phyloP scores from a whole-genome alignment of 2,329 filamentous ascomycete species.

The Stromatinia cepivora region DNA sequence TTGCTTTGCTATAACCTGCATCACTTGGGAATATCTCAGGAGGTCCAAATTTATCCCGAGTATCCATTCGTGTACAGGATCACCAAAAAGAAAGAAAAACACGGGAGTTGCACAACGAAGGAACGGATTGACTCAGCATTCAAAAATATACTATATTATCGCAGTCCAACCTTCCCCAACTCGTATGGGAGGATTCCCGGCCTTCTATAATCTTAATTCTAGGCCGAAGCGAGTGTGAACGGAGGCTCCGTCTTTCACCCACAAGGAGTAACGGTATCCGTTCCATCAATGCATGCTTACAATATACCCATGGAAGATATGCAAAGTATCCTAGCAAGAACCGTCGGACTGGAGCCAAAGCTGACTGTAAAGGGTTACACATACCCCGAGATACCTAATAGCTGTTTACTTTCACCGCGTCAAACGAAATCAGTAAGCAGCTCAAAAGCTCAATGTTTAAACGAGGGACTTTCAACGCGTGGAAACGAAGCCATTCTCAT shows the following conservation, averaged over 20 bases:
- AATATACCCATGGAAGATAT: background rate
- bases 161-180: background rate
- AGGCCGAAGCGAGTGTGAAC: background rate
- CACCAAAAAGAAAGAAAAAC: background rate
- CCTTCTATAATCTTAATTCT: background rate
- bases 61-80: background rate
- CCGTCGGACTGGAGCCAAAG: background rate
- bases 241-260: constrained; percentile 5
- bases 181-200: background rate
- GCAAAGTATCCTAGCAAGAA: background rate
- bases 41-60: background rate
- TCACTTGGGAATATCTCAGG: background rate
- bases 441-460: background rate
- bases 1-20: background rate
- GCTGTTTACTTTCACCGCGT: background rate
- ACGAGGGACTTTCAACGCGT: background rate
- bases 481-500: background rate
- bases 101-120: constrained; percentile 3
- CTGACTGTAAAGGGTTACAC: background rate
- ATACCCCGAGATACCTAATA: background rate
- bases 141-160: background rate
- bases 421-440: background rate
- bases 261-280: background rate
- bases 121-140: background rate
- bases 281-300: background rate